Evolutionary conservation across 179 eudicot genomes (phyloP).

Genomic region (Heliamphora pulchella): DNA sequence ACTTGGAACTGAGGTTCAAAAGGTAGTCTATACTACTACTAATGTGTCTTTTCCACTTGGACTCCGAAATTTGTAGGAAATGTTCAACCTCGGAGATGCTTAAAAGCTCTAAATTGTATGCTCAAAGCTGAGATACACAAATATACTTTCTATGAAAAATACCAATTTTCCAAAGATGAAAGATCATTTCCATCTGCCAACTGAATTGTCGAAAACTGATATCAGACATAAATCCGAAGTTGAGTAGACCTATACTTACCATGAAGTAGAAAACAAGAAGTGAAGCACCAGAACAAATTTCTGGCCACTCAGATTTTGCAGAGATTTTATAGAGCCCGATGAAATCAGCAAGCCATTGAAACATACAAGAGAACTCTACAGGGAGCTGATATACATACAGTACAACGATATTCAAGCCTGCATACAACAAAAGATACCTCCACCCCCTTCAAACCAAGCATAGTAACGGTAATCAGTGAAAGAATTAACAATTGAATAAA

Average conservation of each 20-base stretch:
- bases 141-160: neutral
- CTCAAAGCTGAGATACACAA: conserved; percentile 1
- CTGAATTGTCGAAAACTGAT: conserved; percentile 1
- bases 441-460: conserved; percentile 51
- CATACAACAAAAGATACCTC: conserved; percentile 58
- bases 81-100: neutral
- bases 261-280: conserved; percentile 47
- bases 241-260: conserved; percentile 32
- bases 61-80: no score
- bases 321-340: conserved; percentile 56
- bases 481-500: neutral
- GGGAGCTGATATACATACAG: conserved; percentile 65
- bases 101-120: neutral
- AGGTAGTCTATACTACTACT: no score
- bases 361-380: conserved; percentile 26
- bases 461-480: conserved; percentile 9
- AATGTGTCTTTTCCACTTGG: no score
- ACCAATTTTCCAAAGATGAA: neutral
- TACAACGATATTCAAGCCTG: conserved; percentile 45
- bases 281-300: conserved; percentile 51
- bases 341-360: conserved; percentile 35
- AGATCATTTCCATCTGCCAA: neutral
- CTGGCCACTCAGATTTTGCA: conserved; percentile 46
- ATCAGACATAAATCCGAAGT: neutral
- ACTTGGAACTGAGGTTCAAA: no score